Percentiles rank a stretch among this genome's conserved stretches.
Conservation (phyloP, 805 yeast genomes). For the Wickerhamomyces chambardii region DNA sequence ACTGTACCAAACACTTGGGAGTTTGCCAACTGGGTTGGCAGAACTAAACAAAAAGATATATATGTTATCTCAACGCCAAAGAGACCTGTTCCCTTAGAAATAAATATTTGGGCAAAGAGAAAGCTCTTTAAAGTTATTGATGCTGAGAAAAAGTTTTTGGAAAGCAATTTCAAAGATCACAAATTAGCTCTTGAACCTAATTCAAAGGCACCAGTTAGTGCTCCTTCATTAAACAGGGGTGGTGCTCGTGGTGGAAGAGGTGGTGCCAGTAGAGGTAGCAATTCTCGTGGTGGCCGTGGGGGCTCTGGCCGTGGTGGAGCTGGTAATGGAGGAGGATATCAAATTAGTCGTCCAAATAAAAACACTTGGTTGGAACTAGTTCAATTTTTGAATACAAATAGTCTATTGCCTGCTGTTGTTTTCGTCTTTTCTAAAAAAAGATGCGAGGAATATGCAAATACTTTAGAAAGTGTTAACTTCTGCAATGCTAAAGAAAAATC, state of each 20-base stretch:
- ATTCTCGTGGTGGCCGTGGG: slow-evolving; percentile 19
- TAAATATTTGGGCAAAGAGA: slow-evolving; percentile 76
- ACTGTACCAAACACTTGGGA: slow-evolving; percentile 98
- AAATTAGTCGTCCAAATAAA: slow-evolving; percentile 48
- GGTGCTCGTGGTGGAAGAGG: slow-evolving; percentile 34
- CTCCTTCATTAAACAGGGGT: slow-evolving; percentile 23
- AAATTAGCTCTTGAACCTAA: slow-evolving; percentile 37
- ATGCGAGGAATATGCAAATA: slow-evolving; percentile 88
- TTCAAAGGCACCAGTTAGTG: slow-evolving; percentile 26
- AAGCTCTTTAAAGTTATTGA: slow-evolving; percentile 67
- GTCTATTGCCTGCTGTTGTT: slow-evolving; percentile 82
- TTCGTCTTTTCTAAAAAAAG: slow-evolving; percentile 91
- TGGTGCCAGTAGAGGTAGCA: slow-evolving; percentile 22
- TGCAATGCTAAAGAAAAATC: slow-evolving; percentile 81
- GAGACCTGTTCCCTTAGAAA: slow-evolving; percentile 93
- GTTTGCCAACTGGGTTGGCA: slow-evolving; percentile 97
- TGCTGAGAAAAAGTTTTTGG: slow-evolving; percentile 61
- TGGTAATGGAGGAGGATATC: slow-evolving; percentile 20
- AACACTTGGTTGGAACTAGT: slow-evolving; percentile 72
- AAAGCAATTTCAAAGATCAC: slow-evolving; percentile 53
- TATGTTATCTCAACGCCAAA: slow-evolving; percentile 95
- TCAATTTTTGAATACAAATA: slow-evolving; percentile 55
- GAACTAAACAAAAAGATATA: slow-evolving; percentile 92
- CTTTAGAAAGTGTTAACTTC: slow-evolving; percentile 65
- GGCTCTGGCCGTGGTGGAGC: slow-evolving; percentile 17